phyloP scores from a whole-genome alignment of 495 filamentous ascomycete genomes.

The Podospora comata region DNA sequence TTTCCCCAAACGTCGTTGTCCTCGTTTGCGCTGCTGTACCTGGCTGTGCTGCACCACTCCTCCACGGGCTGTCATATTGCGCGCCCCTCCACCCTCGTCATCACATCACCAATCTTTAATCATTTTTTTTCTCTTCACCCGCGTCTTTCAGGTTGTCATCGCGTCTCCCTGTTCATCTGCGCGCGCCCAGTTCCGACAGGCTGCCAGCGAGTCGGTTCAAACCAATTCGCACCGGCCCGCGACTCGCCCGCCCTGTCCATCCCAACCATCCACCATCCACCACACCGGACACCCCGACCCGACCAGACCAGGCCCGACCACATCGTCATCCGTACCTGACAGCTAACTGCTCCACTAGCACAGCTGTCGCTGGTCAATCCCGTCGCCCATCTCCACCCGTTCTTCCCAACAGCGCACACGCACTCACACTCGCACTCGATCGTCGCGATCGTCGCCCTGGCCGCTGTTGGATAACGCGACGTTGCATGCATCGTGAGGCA shows the following conservation, averaged over 20 bases:
- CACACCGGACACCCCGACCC: not conserved
- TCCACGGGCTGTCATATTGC: slow-evolving; percentile 26
- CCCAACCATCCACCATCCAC: not conserved
- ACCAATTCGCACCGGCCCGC: slow-evolving; percentile 13
- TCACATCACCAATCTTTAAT: slow-evolving; percentile 35
- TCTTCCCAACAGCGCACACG: slow-evolving; percentile 18
- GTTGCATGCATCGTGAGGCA: slow-evolving; percentile 44
- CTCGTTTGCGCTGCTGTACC: slow-evolving; percentile 27
- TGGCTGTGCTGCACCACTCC: slow-evolving; percentile 26
- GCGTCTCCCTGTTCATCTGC: slow-evolving; percentile 13
- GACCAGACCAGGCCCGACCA: not conserved
- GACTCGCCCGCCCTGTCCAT: slow-evolving; percentile 11
- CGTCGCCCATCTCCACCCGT: slow-evolving; percentile 24
- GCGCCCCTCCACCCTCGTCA: slow-evolving; percentile 38
- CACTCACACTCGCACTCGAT: slow-evolving; percentile 30
- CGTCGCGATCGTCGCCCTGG: slow-evolving; percentile 42
- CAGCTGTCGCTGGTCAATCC: slow-evolving; percentile 17
- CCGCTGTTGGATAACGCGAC: slow-evolving; percentile 24
- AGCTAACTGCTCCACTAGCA: slow-evolving; percentile 20
- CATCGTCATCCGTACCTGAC: slow-evolving; percentile 18
- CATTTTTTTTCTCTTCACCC: slow-evolving; percentile 19
- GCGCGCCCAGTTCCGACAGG: not conserved
- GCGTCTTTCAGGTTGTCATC: slow-evolving; percentile 10
- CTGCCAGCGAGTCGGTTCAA: not conserved
- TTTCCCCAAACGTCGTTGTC: slow-evolving; percentile 24